These are phyloP conservation scores for Saccharomycopsis babjevae DNA, from an alignment of 805 yeast genomes.

Conservation along the genomic window DNA sequence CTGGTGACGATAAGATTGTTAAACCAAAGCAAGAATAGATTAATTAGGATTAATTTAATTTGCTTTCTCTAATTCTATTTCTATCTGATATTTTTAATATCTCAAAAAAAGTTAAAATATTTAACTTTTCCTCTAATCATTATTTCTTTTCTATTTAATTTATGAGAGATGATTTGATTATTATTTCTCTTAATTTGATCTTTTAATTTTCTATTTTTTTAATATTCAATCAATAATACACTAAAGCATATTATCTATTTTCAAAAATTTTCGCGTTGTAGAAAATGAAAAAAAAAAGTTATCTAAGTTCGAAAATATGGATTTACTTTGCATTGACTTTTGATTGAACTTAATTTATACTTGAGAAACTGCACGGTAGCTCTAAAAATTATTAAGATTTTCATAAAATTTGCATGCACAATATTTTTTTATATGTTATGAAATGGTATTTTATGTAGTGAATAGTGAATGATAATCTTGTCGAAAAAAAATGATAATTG, in stretches of 20 bases:
- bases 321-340: no score
- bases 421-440: no score
- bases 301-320: no score
- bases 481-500: no score
- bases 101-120: neutral
- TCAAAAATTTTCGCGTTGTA: neutral
- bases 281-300: no score
- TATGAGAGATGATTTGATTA: neutral
- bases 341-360: no score
- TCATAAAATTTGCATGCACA: no score
- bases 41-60: neutral
- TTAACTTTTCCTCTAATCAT: neutral
- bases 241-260: neutral
- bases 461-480: no score
- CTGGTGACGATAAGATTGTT: slow-evolving; percentile 31
- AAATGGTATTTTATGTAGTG: no score
- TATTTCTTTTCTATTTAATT: neutral
- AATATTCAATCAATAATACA: slow-evolving; percentile 1
- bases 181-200: neutral
- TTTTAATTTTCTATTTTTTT: neutral
- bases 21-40: slow-evolving; percentile 6
- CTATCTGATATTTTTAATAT: neutral
- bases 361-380: no score
- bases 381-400: no score
- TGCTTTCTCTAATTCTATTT: neutral